A percentile compares a stretch with the other conserved stretches of the same genome.
phyloP scores from a whole-genome alignment of 176 grass and related monocot genomes.

The Eragrostis nindensis region DNA sequence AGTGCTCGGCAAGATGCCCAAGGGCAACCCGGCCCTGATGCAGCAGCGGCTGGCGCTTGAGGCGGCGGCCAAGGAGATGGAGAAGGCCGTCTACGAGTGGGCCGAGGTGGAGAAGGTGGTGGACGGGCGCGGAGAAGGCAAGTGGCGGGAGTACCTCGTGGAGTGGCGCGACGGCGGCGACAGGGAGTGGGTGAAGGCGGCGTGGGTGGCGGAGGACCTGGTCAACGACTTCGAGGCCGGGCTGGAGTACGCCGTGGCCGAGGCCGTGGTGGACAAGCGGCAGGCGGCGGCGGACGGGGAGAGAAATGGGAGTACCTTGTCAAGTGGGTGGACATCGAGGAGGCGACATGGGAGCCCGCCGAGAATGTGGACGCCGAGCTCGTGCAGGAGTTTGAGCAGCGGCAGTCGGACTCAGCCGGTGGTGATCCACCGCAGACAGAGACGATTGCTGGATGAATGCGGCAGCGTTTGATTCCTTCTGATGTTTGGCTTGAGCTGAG shows the following conservation, averaged over 20 bases:
- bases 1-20: conserved; percentile 68
- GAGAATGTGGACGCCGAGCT: conserved; percentile 88
- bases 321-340: conserved; percentile 85
- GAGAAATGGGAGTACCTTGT: conserved; percentile 81
- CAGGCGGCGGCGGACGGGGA: conserved; percentile 47
- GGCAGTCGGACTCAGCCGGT: not conserved
- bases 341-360: conserved; percentile 90
- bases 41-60: conserved; percentile 73
- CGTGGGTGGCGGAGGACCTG: conserved; percentile 84
- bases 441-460: conserved; percentile 25
- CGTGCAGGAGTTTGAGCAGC: conserved; percentile 74
- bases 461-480: not conserved
- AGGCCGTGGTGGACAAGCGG: conserved; percentile 59
- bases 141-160: conserved; percentile 80
- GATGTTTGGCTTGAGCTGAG: not conserved
- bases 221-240: conserved; percentile 77
- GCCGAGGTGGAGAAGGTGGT: conserved; percentile 88
- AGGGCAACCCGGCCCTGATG: conserved; percentile 69
- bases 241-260: conserved; percentile 89
- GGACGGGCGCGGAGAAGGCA: conserved; percentile 76
- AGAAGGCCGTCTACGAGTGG: conserved; percentile 95
- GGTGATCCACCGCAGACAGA: not conserved
- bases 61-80: conserved; percentile 71
- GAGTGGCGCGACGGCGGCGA: conserved; percentile 91
- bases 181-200: conserved; percentile 88